Conservation (phyloP, 148 eudicot species). For the Diospyros kaki region DNA sequence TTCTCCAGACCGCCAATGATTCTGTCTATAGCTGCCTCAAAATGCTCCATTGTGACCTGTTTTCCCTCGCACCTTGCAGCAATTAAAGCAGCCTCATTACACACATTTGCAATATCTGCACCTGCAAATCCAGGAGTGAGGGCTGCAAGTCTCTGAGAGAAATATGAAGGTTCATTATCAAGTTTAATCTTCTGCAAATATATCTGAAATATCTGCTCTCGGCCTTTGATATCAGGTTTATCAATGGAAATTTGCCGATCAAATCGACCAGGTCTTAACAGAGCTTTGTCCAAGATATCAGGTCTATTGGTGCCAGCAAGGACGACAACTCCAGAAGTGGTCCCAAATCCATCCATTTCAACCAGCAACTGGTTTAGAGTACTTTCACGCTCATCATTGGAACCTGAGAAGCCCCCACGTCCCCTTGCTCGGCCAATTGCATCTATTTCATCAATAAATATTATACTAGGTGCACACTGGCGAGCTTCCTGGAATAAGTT, state of each 20-base stretch:
- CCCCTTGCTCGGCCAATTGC: constrained; percentile 92
- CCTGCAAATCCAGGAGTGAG: constrained; percentile 96
- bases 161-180: constrained; percentile 63
- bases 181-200: constrained; percentile 83
- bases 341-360: constrained; percentile 93
- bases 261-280: constrained; percentile 85
- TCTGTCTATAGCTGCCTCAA: constrained; percentile 84
- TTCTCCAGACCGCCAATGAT: constrained; percentile 91
- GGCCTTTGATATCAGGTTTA: constrained; percentile 88
- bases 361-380: constrained; percentile 89
- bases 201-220: constrained; percentile 80
- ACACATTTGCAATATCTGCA: constrained; percentile 91
- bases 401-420: constrained; percentile 75
- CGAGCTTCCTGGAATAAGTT: constrained; percentile 85
- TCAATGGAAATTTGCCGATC: constrained; percentile 79
- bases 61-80: constrained; percentile 67
- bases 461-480: constrained; percentile 83
- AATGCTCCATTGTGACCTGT: constrained; percentile 62
- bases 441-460: constrained; percentile 95
- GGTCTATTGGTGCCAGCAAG: constrained; percentile 90
- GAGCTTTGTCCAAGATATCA: constrained; percentile 83
- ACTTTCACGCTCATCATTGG: constrained; percentile 83
- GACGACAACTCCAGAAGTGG: constrained; percentile 84
- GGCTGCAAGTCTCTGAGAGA: constrained; percentile 81
- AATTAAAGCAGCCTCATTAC: constrained; percentile 87